Evolutionary conservation across 495 filamentous ascomycete species (phyloP), one percentile per base, ranked within the genome.

Genomic region (Massariosphaeria phaeospora): DNA sequence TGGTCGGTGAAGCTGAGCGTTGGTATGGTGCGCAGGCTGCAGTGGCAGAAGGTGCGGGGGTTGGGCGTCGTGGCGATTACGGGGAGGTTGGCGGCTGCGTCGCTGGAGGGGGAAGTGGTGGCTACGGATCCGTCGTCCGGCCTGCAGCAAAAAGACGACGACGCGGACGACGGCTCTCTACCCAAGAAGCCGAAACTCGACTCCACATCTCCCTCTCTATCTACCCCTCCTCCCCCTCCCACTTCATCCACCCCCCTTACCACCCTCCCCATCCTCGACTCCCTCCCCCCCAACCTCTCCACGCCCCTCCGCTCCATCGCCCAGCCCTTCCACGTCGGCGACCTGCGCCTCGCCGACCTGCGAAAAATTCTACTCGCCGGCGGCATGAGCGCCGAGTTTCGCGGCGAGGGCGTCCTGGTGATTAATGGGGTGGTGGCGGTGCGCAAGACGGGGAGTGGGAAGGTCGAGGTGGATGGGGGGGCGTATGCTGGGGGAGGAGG

Each of bases 1-100:
- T 99, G 93, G 93, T 84, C 85, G 24, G 85, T 97, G 43, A 95
- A 89, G 64, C 77, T 99, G 25, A 88, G 85, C 50, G 87, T 90
- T 53, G 72, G 77, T 34, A 80, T 99, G 23, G 84, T 93, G 26
- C 84, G 85, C 61, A 80, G 84, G 21, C 73, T 99, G 20, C 88
- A 86, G 65, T 97, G 94, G 93, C 94, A 97, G 75, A 88, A 90
- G 47, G 89, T 97, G 42, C 79, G 84, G 57, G 89, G 84, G 5
- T 73, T 97, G 6, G 89, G 89, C 33, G 87, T 99, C 35, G 91
- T 94, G 24, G 90, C 88, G 6, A 72, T 96, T 33, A 91, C 85
- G 3, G 91, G 87, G 4, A 75, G 81, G 31, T 62, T 88, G 15
- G 64, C 56, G 2, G 52, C 52, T 12, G 54, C 57, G 4, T 29